phyloP scores from a whole-genome alignment of 2,329 filamentous ascomycete species.

The Trichophyton simii region DNA sequence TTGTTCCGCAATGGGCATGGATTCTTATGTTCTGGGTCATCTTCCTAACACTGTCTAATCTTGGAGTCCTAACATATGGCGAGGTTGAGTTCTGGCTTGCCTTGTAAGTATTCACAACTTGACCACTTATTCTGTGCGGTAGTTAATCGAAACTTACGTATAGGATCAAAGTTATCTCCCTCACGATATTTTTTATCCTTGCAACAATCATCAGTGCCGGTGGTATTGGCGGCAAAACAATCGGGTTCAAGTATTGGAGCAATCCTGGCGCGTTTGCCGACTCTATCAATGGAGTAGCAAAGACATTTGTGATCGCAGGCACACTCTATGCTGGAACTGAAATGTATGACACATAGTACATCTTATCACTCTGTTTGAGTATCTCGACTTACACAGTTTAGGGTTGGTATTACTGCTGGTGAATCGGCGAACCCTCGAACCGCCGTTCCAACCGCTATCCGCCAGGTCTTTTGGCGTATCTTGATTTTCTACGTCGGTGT shows the following conservation, averaged over 20 bases:
- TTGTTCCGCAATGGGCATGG: constrained; percentile 36
- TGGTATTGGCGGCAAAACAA: constrained; percentile 20
- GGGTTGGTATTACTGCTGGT: constrained; percentile 27
- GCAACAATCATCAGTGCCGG: constrained; percentile 25
- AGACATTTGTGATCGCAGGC: constrained; percentile 25
- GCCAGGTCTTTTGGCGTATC: constrained; percentile 32
- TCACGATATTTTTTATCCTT: constrained; percentile 24
- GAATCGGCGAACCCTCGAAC: constrained; percentile 32
- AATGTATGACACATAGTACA: not conserved
- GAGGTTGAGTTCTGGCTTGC: constrained; percentile 40
- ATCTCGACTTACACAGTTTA: constrained; percentile 5
- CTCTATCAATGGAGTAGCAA: constrained; percentile 26
- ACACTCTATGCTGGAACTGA: constrained; percentile 6
- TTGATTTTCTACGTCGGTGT: constrained; percentile 48
- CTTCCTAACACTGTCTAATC: constrained; percentile 31
- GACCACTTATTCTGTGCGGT: not conserved
- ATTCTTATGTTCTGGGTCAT: constrained; percentile 36
- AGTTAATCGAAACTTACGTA: not conserved
- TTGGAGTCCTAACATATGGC: constrained; percentile 38
- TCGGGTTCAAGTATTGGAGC: constrained; percentile 29
- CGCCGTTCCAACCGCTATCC: constrained; percentile 35
- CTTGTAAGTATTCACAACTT: constrained; percentile 15
- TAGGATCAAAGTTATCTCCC: constrained; percentile 24
- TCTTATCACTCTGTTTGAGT: not conserved
- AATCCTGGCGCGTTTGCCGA: constrained; percentile 25